A percentile compares a stretch with the other conserved stretches of the same genome.
These are phyloP conservation scores for Mycena amicta DNA, from an alignment of 768 basidiomycete species.

Conservation along the genomic window DNA sequence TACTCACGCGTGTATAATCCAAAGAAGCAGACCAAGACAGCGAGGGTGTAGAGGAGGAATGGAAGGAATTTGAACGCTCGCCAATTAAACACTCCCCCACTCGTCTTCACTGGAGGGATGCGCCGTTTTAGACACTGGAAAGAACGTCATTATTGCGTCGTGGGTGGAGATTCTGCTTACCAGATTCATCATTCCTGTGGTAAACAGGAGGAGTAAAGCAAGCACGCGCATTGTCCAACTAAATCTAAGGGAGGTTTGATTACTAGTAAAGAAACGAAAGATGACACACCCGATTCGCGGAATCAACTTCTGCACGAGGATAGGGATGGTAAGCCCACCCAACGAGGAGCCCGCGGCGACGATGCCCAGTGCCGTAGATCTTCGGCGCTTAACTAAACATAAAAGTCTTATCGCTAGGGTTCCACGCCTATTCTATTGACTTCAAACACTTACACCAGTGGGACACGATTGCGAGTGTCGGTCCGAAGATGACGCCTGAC, in stretches of 20 bases:
- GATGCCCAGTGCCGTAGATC: conserved; percentile 50
- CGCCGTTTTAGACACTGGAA: conserved; percentile 50
- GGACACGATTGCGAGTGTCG: conserved; percentile 57
- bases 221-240: conserved; percentile 76
- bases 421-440: background rate
- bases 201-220: conserved; percentile 59
- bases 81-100: conserved; percentile 62
- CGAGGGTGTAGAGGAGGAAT: conserved; percentile 60
- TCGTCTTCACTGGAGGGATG: conserved; percentile 52
- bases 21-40: conserved; percentile 60
- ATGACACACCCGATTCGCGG: conserved; percentile 42
- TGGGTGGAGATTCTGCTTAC: conserved; percentile 26
- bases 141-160: background rate
- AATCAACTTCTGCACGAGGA: conserved; percentile 58
- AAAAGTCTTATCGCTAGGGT: background rate
- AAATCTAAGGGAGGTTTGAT: conserved; percentile 48
- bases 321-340: conserved; percentile 72
- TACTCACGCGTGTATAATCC: conserved; percentile 67
- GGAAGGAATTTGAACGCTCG: conserved; percentile 51
- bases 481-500: conserved; percentile 64
- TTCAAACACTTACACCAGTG: conserved; percentile 75
- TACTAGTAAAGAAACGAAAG: background rate
- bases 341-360: conserved; percentile 66
- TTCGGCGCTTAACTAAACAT: conserved; percentile 9
- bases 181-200: conserved; percentile 58